Evolutionary conservation across 1,284 basidiomycete species (phyloP), one percentile per base, ranked within the genome.

Genomic region (Neolentinus lepideus): DNA sequence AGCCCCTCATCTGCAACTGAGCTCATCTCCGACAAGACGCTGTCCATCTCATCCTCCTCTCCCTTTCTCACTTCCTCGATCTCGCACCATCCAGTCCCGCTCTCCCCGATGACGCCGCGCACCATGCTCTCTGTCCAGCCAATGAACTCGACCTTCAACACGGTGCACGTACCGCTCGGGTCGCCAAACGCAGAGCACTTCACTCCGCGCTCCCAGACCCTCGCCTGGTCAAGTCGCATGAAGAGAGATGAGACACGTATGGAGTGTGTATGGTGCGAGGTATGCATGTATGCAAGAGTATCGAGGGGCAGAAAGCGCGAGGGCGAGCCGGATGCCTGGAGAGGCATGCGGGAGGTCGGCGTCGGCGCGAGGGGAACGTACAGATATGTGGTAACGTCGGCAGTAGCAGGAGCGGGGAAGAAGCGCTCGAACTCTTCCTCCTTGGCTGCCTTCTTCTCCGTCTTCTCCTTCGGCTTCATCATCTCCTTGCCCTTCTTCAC

Each of bases 321-420:
- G 16, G 61, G 54, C 31, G 62, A 46, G 27, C 71, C 64, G 54
- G 69, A 65, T 26, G 66, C 58, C 14, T 76, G 67, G 54, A 89
- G 74, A 1, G 87, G 86, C n/a, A 80, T 67, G 22, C 83, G 81
- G 2, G 76, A 67, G 0, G 83, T 81, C 3, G 85, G 82, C 3
- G 84, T 85, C 0, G 88, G 86, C 0, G 83, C 84, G 54, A 91
- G 78, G 54, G 88, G 88, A 48, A 91, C 78, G 56, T 88, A 77
- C 51, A 91, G 78, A 61, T 76, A 75, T 2, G 88, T 88, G 10
- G 78, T 82, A 11, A 84, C 78, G n/a, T 71, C 64, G 21, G 78
- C 67, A 21, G 65, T 58, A 21, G 63, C 51, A 22, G 73, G 66
- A 16, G 68, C 58, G 22, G 74, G 67, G 67, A 90, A 88, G 69